A percentile compares a stretch with the other conserved stretches of the same genome.
Evolutionary conservation across 176 grass and related monocot species (phyloP).

Genomic region (Raddia guianensis): DNA sequence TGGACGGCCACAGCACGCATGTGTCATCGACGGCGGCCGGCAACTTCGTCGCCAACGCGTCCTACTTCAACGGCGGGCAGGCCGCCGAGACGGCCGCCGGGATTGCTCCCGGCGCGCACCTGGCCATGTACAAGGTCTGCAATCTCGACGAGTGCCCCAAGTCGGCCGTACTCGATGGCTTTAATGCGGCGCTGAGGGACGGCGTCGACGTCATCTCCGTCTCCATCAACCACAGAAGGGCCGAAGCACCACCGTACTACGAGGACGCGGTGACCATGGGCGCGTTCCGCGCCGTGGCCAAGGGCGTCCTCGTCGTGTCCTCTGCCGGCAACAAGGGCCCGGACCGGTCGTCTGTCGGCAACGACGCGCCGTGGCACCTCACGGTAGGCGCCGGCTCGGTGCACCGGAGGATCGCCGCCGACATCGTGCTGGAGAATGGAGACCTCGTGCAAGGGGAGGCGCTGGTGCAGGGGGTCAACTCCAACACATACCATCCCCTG

Average conservation of each 20-base stretch:
- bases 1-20: background rate
- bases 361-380: conserved; percentile 9
- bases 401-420: background rate
- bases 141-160: background rate
- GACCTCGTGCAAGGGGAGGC: background rate
- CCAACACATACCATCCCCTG: background rate
- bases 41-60: background rate
- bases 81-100: no score
- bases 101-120: background rate
- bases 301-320: background rate
- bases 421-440: background rate
- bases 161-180: background rate
- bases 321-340: background rate
- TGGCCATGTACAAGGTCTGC: background rate
- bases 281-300: background rate
- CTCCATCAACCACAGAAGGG: background rate
- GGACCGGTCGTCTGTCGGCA: background rate
- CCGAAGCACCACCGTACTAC: background rate
- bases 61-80: background rate
- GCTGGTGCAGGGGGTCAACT: background rate
- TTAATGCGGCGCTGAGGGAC: background rate
- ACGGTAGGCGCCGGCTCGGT: background rate
- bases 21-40: background rate
- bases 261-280: background rate
- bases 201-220: background rate